Conservation (phyloP, 163 green algal genomes). For the Chlamydomonas reinhardtii region DNA sequence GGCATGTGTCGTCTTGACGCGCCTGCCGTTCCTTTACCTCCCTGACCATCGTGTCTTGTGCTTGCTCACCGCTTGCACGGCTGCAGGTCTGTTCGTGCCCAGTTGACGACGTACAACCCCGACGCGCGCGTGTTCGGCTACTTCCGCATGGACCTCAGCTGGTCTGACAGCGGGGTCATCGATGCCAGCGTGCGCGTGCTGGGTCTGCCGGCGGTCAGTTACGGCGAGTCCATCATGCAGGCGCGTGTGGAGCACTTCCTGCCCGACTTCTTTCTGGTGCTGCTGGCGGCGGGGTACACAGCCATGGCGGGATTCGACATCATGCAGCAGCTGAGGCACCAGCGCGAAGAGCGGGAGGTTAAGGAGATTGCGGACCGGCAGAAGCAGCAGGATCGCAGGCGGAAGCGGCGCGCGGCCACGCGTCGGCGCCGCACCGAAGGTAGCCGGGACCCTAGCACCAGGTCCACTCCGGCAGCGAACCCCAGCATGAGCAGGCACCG, state of each 20-base stretch:
- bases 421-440: no score
- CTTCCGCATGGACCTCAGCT: conserved; percentile 30
- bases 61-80: no score
- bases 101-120: conserved; percentile 51
- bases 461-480: no score
- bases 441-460: no score
- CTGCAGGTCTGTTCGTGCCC: background rate
- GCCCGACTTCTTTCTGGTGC: conserved; percentile 41
- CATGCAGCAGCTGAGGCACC: background rate
- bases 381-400: background rate
- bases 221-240: background rate
- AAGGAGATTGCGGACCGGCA: background rate
- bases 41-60: background rate
- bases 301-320: conserved; percentile 16
- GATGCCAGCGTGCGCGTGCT: background rate
- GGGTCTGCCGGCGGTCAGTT: conserved; percentile 27
- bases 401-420: no score
- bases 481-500: no score
- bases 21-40: background rate
- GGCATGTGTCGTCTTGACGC: no score
- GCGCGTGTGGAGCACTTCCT: conserved; percentile 23
- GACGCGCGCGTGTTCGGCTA: conserved; percentile 51
- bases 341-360: no score
- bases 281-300: conserved; percentile 23
- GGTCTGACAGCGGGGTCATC: conserved; percentile 40